phyloP scores from a whole-genome alignment of 75 land plant species.

The Isoetes taiwanensis region DNA sequence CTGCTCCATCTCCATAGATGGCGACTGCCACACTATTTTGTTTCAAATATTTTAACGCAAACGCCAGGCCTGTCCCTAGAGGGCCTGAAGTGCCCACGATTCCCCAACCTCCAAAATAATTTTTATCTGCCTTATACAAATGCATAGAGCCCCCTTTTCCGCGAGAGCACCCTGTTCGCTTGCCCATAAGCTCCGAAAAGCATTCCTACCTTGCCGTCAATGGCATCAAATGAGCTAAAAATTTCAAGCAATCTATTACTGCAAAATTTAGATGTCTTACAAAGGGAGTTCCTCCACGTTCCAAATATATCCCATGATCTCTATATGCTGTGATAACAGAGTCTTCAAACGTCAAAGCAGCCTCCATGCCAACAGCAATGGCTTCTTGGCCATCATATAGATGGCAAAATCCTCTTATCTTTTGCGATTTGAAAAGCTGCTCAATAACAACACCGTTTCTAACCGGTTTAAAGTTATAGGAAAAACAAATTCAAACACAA shows the following conservation, averaged over 20 bases:
- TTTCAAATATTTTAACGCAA: conserved; percentile 24
- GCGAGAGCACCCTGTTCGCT: conserved; percentile 23
- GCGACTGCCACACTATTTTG: conserved; percentile 26
- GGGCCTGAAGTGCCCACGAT: conserved; percentile 30
- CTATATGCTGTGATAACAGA: conserved; percentile 32
- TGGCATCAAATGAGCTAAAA: neutral
- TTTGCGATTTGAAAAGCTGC: conserved; percentile 36
- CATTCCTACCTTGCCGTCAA: conserved; percentile 13
- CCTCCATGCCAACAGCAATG: conserved; percentile 24
- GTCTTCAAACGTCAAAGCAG: conserved; percentile 23
- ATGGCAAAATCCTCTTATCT: conserved; percentile 34
- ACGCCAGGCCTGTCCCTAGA: conserved; percentile 29
- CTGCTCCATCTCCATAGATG: conserved; percentile 33
- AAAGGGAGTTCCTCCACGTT: conserved; percentile 27
- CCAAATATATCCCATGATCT: conserved; percentile 35
- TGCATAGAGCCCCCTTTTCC: conserved; percentile 47
- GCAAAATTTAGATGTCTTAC: conserved; percentile 11
- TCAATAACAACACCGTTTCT: neutral
- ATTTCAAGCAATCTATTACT: neutral
- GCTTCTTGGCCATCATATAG: conserved; percentile 44
- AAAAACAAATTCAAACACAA: too few relatives aligned
- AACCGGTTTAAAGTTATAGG: neutral
- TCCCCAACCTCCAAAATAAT: conserved; percentile 36
- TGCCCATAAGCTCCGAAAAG: conserved; percentile 36
- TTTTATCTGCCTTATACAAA: conserved; percentile 23